Percentiles rank a stretch among this genome's conserved stretches.
Evolutionary conservation across 176 grass and related monocot genomes (phyloP).

Genomic region (Aegilops longissima): DNA sequence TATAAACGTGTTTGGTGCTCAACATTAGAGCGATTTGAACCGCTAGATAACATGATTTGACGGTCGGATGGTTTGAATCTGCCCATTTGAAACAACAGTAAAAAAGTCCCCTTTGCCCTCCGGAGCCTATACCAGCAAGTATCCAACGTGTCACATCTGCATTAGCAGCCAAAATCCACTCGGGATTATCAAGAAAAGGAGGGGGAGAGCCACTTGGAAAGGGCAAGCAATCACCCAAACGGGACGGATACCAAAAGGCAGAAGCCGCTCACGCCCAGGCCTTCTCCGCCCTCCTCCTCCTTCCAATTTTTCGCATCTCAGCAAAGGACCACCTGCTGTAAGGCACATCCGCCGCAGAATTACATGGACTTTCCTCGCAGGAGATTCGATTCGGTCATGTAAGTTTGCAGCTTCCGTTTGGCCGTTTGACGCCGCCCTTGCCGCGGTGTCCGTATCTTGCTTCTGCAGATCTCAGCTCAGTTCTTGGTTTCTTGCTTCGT

Average conservation of each 20-base stretch:
- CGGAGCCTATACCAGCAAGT: no score
- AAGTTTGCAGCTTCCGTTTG: slow-evolving; percentile 5
- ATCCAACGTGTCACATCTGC: not conserved
- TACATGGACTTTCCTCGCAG: not conserved
- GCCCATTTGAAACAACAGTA: no score
- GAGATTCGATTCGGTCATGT: slow-evolving; percentile 29
- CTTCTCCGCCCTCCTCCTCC: not conserved
- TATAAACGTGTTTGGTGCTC: no score
- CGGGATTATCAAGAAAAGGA: not conserved
- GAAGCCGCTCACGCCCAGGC: slow-evolving; percentile 5
- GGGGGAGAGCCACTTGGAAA: slow-evolving; percentile 5
- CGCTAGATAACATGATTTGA: no score
- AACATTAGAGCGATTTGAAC: no score
- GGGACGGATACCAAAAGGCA: not conserved
- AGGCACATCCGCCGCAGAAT: not conserved
- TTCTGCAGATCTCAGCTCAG: not conserved
- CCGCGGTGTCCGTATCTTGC: not conserved
- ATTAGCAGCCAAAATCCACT: not conserved
- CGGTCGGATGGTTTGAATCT: no score
- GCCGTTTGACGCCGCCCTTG: not conserved
- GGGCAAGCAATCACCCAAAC: not conserved
- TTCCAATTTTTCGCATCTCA: slow-evolving; percentile 9
- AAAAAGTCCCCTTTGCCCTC: no score
- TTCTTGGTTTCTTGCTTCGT: not conserved
- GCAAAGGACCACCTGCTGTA: not conserved